A percentile compares a stretch with the other conserved stretches of the same genome.
phyloP scores from a whole-genome alignment of 345 rosid genomes.

The Diplotaxis tenuifolia region DNA sequence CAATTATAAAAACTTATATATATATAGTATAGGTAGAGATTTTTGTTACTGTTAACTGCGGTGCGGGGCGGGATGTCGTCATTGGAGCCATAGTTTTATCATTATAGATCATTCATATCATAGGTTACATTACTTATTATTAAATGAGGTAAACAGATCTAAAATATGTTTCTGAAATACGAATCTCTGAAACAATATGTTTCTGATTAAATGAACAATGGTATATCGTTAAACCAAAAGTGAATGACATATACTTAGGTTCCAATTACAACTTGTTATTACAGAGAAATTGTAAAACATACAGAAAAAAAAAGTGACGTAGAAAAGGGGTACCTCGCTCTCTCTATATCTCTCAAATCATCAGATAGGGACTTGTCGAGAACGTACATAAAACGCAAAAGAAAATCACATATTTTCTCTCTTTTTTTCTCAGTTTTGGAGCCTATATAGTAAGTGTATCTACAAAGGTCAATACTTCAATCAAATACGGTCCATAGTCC shows the following conservation, averaged over 20 bases:
- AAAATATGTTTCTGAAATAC: not conserved
- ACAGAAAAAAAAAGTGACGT: not conserved
- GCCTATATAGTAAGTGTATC: not conserved
- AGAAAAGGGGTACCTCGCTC: slow-evolving; percentile 2
- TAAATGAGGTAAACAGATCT: not conserved
- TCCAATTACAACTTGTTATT: not conserved
- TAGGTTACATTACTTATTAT: not conserved
- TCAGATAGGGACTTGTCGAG: slow-evolving; percentile 29
- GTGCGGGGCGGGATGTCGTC: too few species aligned
- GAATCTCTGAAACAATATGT: not conserved
- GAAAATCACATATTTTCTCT: slow-evolving; percentile 25
- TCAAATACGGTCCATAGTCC: slow-evolving; percentile 26
- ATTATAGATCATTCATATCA: not conserved
- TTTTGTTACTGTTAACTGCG: too few species aligned
- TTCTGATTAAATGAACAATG: not conserved
- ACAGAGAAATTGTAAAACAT: not conserved
- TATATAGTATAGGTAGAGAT: too few species aligned
- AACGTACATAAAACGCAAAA: slow-evolving; percentile 28
- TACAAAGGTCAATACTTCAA: slow-evolving; percentile 26
- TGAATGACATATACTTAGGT: not conserved
- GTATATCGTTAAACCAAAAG: not conserved
- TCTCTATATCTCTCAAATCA: slow-evolving; percentile 19
- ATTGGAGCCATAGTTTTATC: too few species aligned
- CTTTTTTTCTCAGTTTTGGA: not conserved
- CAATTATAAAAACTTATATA: too few species aligned